A percentile compares a stretch with the other conserved stretches of the same genome.
Conservation (phyloP, 108 stramenopile species). For the Craspedostauros australis region DNA sequence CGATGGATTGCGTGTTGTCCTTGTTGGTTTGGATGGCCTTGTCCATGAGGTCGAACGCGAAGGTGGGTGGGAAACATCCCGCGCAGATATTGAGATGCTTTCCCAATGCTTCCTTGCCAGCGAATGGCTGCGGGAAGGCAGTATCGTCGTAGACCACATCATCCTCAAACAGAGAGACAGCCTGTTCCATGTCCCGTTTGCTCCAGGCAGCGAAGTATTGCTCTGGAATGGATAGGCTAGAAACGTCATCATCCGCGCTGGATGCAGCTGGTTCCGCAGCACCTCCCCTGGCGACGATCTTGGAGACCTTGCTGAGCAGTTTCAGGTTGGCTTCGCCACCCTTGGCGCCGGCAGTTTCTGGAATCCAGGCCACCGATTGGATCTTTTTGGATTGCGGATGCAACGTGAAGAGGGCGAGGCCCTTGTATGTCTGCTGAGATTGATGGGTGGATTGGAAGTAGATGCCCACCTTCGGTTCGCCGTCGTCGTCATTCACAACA, state of each 20-base stretch:
- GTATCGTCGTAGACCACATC: conserved; percentile 66
- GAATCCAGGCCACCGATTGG: conserved; percentile 1
- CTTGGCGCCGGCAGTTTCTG: conserved; percentile 4
- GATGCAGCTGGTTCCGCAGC: not conserved
- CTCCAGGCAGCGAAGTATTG: conserved; percentile 76
- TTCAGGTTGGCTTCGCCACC: conserved; percentile 23
- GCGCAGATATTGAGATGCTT: conserved; percentile 44
- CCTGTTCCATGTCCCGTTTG: conserved; percentile 57
- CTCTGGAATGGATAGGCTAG: conserved; percentile 19
- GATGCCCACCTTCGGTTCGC: no score
- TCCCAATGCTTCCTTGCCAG: conserved; percentile 34
- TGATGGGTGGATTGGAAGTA: no score
- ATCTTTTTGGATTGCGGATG: not conserved
- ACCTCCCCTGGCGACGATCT: conserved; percentile 1
- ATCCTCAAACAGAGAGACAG: conserved; percentile 41
- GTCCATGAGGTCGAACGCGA: conserved; percentile 66
- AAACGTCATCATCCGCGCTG: not conserved
- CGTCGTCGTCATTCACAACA: no score
- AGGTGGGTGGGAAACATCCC: conserved; percentile 48
- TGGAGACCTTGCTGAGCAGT: conserved; percentile 14
- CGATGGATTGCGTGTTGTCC: not conserved
- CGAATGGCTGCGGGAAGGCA: conserved; percentile 41
- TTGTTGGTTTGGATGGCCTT: conserved; percentile 18
- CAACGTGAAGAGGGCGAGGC: no score
- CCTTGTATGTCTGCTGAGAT: no score